These are phyloP conservation scores for Ophiostoma himal-ulmi DNA, from an alignment of 2,329 filamentous ascomycete genomes.

Conservation along the genomic window DNA sequence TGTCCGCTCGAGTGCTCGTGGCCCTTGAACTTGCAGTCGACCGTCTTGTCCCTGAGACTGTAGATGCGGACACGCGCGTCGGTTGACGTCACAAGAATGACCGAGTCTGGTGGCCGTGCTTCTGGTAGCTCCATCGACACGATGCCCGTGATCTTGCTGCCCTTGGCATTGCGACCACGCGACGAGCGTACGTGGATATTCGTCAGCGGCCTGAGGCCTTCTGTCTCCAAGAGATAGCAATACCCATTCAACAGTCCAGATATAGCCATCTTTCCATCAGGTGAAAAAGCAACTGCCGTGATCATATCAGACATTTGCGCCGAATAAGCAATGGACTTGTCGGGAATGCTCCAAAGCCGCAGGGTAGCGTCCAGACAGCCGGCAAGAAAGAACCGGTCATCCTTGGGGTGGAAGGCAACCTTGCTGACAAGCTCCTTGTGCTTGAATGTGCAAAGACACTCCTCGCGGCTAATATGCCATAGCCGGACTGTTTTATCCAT, in stretches of 20 bases:
- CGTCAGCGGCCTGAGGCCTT: conserved; percentile 74
- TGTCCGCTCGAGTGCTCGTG: conserved; percentile 87
- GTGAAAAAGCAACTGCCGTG: conserved; percentile 88
- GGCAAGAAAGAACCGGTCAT: conserved; percentile 94
- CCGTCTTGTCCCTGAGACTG: conserved; percentile 72
- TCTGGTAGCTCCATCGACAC: conserved; percentile 43
- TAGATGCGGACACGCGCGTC: conserved; percentile 90
- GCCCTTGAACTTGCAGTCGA: conserved; percentile 87
- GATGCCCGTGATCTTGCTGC: conserved; percentile 95
- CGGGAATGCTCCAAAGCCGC: conserved; percentile 92
- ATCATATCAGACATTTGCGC: conserved; percentile 77
- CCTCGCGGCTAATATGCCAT: conserved; percentile 80
- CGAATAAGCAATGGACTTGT: conserved; percentile 84
- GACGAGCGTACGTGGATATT: conserved; percentile 93
- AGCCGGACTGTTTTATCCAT: conserved; percentile 97
- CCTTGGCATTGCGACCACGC: conserved; percentile 86
- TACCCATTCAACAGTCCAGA: conserved; percentile 80
- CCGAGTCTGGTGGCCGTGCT: conserved; percentile 49
- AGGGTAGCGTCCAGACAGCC: conserved; percentile 86
- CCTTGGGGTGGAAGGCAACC: conserved; percentile 86
- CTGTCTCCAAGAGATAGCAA: conserved; percentile 88
- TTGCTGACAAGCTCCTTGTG: conserved; percentile 94
- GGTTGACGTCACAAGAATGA: conserved; percentile 87
- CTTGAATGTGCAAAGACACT: conserved; percentile 89
- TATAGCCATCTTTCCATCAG: conserved; percentile 83